Conservation (phyloP, 192 early-diverging fungal species). For the Podochytrium sp. region DNA sequence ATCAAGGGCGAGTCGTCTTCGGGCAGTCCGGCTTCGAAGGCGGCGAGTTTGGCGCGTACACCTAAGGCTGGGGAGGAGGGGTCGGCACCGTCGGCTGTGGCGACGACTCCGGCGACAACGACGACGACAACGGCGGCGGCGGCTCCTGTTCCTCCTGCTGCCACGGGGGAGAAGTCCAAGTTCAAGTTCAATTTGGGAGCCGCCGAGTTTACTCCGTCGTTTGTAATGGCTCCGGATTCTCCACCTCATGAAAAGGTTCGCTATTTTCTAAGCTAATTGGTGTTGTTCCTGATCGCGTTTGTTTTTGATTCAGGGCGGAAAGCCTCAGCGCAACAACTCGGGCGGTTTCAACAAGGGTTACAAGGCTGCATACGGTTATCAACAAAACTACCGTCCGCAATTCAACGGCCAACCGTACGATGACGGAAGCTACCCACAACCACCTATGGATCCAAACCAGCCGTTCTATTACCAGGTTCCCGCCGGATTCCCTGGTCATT, state of each 20-base stretch:
- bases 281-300: background rate
- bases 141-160: background rate
- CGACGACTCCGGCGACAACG: background rate
- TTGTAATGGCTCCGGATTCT: background rate
- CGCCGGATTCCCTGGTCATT: slow-evolving; percentile 19
- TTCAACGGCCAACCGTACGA: slow-evolving; percentile 20
- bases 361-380: slow-evolving; percentile 7
- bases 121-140: background rate
- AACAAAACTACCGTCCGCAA: slow-evolving; percentile 31
- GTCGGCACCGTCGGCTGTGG: too few relatives aligned
- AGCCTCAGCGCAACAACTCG: slow-evolving; percentile 15
- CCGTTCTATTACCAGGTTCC: slow-evolving; percentile 11
- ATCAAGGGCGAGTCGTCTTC: too few relatives aligned
- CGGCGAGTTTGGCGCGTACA: too few relatives aligned
- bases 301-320: too few relatives aligned
- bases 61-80: too few relatives aligned
- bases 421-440: slow-evolving; percentile 15
- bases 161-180: slow-evolving; percentile 18
- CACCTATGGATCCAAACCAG: slow-evolving; percentile 23
- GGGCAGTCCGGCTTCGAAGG: too few relatives aligned
- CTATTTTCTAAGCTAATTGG: background rate
- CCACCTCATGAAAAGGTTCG: slow-evolving; percentile 16
- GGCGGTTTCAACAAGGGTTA: slow-evolving; percentile 27
- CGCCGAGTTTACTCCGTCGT: slow-evolving; percentile 44
- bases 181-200: slow-evolving; percentile 54